Conservation (phyloP, 805 yeast species). For the Myxozyma lipomycoides region DNA sequence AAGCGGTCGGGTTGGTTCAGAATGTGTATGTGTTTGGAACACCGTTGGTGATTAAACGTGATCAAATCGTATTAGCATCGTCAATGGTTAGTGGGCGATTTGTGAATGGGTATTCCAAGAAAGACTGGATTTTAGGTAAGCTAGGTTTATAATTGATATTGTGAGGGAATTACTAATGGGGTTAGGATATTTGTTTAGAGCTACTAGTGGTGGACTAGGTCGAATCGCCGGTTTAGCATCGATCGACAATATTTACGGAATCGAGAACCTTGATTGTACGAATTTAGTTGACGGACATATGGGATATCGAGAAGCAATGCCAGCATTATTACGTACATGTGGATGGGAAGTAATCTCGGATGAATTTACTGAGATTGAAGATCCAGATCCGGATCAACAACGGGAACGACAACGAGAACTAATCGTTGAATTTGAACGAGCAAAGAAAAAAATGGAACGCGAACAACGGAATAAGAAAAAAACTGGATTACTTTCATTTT, state of each 20-base stretch:
- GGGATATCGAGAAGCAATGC: slow-evolving; percentile 95
- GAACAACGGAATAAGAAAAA: slow-evolving; percentile 28
- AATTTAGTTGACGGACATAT: slow-evolving; percentile 88
- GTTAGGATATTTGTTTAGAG: slow-evolving; percentile 82
- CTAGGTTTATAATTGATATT: background rate
- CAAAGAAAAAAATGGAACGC: slow-evolving; percentile 53
- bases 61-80: slow-evolving; percentile 72
- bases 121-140: slow-evolving; percentile 77
- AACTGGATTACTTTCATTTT: slow-evolving; percentile 41
- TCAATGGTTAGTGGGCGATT: slow-evolving; percentile 86
- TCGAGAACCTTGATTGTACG: slow-evolving; percentile 86
- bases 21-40: slow-evolving; percentile 85
- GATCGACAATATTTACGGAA: slow-evolving; percentile 53
- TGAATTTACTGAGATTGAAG: slow-evolving; percentile 92
- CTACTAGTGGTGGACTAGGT: slow-evolving; percentile 89
- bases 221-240: slow-evolving; percentile 89
- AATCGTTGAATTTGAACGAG: slow-evolving; percentile 81
- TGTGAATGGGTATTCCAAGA: slow-evolving; percentile 83
- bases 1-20: slow-evolving; percentile 84
- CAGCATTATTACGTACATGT: slow-evolving; percentile 61
- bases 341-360: slow-evolving; percentile 84
- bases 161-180: background rate
- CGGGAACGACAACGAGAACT: slow-evolving; percentile 75
- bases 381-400: slow-evolving; percentile 83
- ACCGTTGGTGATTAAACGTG: slow-evolving; percentile 75